Evolutionary conservation across 768 basidiomycete genomes (phyloP), one percentile per base, ranked within the genome.

Genomic region (Stropharia rugosoannulata): DNA sequence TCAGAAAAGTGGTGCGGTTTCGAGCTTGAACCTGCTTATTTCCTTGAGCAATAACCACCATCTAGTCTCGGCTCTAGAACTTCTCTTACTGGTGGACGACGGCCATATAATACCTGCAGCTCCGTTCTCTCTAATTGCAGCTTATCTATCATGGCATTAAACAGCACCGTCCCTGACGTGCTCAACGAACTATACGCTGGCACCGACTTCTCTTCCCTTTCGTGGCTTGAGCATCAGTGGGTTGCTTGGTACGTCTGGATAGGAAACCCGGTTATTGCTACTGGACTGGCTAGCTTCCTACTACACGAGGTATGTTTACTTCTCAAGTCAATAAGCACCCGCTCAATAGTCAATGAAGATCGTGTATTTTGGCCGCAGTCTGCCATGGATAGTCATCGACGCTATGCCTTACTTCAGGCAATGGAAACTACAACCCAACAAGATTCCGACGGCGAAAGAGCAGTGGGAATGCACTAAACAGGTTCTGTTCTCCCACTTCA

Each of bases 331-430:
- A 68, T 12, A 7, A 35, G 18, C 16, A 10, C 54, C 27, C 7
- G 8, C 22, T 45, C 25, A 11, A 54, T 18, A 45, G 29, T 22
- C 32, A 43, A 11, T 25, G 2, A 58, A 97, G 95, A 72, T 94
- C 65, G 93, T 98, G 8, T 99, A 99, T 76, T 99, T 99, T 66
- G 97, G 96, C 38, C 90, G 97, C 19, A 87, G 88, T 60, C 70
- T 98, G 15, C 97, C 95, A 0, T 97, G 94, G 93, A 89, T 98
- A 63, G 90, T 97, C 72, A 87, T 98, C 68, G 97, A 99, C 72
- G 76, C 86, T 2, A 92, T 95, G 35, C 94, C 94, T 1, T 98
- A 93, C 76, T 99, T 98, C 76, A 82, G 83, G 45, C 80, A 83
- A 72, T 98, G 91, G 91, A 98, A 98, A 71, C 78, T 98, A 3